Base-by-base conservation (phyloP, 768 basidiomycete species). In the Mrakia hoshinonis region DNA sequence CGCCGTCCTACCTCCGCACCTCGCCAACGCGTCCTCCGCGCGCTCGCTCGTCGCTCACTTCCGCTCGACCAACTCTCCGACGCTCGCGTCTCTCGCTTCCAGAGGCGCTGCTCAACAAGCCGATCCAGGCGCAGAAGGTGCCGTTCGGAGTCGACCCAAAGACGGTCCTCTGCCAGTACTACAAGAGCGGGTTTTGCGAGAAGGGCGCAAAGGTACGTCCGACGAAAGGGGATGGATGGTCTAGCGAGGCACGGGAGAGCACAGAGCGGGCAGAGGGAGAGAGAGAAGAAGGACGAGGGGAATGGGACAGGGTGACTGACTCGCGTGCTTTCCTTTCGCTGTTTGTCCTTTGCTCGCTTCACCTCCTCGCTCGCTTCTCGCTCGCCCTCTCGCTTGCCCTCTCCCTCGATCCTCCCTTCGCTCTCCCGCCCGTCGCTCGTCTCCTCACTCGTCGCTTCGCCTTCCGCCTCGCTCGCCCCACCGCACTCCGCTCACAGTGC, bases 61-160 rank as follows among this genome's bases (percentile, higher is more conserved):
- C 7, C 15, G n/a, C n/a, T n/a, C n/a, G n/a, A n/a, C n/a, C n/a
- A n/a, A n/a, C 43, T 43, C 43, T 43, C 43, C 15, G 15, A 6
- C 43, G 43, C 7, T 43, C 43, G 6, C 43, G 6, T 15, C 43
- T 43, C 15, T 43, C 7, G 43, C 43, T 7, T 15, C 43, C 91
- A 92, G 82, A 92, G 90, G 78, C 52, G 18, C 49, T 43, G 34
- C 39, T 77, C 34, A 68, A 73, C 73, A 74, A 75, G n/a, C 77
- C 78, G 0, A 73, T 74, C 38, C 79, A 81, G 69, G 73, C 78
- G n/a, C 79, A 81, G 64, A 81, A 81, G 74, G 78, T 98, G 52
- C 91, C 95, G 0, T 92, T 95, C 71, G 95, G 95, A 29, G 92
- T 93, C 58, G 82, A 98, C 80, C 95, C 94, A 34, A 97, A 96